Evolutionary conservation across 1,284 basidiomycete genomes (phyloP).

Genomic region (Amylostereum chailletii): DNA sequence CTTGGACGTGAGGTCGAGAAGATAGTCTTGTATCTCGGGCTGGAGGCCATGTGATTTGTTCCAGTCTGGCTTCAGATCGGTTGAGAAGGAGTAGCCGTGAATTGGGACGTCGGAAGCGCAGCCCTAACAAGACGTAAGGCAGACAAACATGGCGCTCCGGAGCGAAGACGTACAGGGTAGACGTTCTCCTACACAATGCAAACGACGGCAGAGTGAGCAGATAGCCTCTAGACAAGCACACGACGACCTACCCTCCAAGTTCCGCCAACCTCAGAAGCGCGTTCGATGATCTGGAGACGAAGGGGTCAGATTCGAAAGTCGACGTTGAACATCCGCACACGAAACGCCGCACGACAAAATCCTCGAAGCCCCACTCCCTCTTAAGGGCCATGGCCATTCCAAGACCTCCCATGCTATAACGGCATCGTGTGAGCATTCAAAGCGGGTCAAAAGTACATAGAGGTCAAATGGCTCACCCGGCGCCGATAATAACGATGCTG

Average conservation of each 20-base stretch:
- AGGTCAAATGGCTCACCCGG: slow-evolving; percentile 4
- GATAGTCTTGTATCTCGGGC: slow-evolving; percentile 24
- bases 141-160: background rate
- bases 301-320: background rate
- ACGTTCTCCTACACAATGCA: slow-evolving; percentile 18
- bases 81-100: slow-evolving; percentile 25
- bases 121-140: slow-evolving; percentile 8
- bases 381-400: slow-evolving; percentile 16
- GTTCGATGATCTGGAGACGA: slow-evolving; percentile 23
- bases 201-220: background rate
- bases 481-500: slow-evolving; percentile 6
- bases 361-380: slow-evolving; percentile 14
- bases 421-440: background rate
- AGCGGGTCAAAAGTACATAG: too few relatives aligned
- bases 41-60: slow-evolving; percentile 16
- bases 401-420: slow-evolving; percentile 17
- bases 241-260: slow-evolving; percentile 23
- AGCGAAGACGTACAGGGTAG: slow-evolving; percentile 17
- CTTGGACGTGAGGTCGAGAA: slow-evolving; percentile 18
- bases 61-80: slow-evolving; percentile 25
- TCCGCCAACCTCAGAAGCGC: slow-evolving; percentile 23
- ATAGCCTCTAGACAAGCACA: background rate
- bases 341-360: slow-evolving; percentile 16
- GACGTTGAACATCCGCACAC: background rate
- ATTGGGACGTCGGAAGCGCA: slow-evolving; percentile 19